A percentile compares a stretch with the other conserved stretches of the same genome.
Conservation (phyloP, 2,329 filamentous ascomycete species). For the Colletotrichum somersetense region DNA sequence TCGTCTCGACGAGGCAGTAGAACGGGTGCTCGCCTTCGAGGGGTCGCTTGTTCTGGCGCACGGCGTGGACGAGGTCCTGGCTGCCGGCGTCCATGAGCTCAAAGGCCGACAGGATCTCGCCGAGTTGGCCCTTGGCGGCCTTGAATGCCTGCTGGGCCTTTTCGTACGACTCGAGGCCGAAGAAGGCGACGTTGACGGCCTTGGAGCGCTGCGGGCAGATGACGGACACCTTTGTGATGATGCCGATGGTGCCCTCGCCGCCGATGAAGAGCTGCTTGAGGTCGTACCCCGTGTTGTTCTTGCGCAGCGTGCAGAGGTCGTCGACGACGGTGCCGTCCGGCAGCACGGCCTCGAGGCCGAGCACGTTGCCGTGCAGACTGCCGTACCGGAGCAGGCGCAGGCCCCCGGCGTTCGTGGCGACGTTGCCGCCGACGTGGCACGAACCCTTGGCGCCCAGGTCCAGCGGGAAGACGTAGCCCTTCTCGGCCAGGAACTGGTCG, state of each 20-base stretch:
- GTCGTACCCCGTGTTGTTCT: conserved; percentile 99
- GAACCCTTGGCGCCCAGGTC: conserved; percentile 98
- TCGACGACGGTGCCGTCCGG: conserved; percentile 94
- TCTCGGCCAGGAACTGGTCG: conserved; percentile 86
- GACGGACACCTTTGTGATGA: conserved; percentile 91
- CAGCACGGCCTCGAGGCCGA: conserved; percentile 93
- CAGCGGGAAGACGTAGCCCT: conserved; percentile 90
- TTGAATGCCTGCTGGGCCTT: conserved; percentile 88
- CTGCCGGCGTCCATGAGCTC: conserved; percentile 94
- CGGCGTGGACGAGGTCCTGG: conserved; percentile 80
- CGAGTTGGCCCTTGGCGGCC: conserved; percentile 89
- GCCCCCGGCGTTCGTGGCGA: conserved; percentile 95
- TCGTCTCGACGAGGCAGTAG: conserved; percentile 97
- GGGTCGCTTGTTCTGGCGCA: conserved; percentile 82
- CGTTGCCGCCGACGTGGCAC: conserved; percentile 95
- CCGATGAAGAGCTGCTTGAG: conserved; percentile 97
- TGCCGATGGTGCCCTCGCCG: conserved; percentile 92
- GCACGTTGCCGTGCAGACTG: conserved; percentile 90
- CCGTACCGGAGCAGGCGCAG: conserved; percentile 91
- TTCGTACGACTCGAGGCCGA: conserved; percentile 91
- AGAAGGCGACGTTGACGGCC: conserved; percentile 94
- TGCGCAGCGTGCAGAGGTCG: conserved; percentile 87
- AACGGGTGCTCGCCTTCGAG: conserved; percentile 89
- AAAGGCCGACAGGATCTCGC: conserved; percentile 96
- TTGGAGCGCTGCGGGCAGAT: conserved; percentile 88